A percentile compares a stretch with the other conserved stretches of the same genome.
phyloP scores from a whole-genome alignment of 306 rosid species.

The Fragaria vesca region DNA sequence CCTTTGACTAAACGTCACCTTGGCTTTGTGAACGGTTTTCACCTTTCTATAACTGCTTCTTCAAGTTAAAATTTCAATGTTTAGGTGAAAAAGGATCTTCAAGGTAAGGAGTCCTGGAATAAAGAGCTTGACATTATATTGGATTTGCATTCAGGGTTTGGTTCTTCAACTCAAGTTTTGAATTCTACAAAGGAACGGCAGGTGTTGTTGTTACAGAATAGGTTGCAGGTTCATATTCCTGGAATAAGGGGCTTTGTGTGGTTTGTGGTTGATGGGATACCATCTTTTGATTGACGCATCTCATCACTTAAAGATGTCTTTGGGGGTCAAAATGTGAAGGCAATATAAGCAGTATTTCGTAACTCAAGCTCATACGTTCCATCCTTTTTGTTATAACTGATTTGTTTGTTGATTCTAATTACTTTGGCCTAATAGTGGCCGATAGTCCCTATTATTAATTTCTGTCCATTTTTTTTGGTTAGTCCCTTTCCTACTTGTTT shows the following conservation, averaged over 20 bases:
- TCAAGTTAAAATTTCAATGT: neutral
- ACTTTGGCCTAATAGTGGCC: too few species aligned
- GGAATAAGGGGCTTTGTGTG: neutral
- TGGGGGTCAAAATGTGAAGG: neutral
- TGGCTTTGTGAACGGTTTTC: neutral
- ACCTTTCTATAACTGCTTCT: neutral
- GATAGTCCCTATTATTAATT: too few species aligned
- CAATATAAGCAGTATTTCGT: too few species aligned
- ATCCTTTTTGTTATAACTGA: too few species aligned
- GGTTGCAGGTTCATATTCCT: neutral
- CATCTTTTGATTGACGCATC: neutral
- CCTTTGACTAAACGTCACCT: neutral
- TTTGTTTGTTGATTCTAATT: too few species aligned
- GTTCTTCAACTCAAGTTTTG: neutral
- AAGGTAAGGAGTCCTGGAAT: neutral
- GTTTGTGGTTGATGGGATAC: neutral
- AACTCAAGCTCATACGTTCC: too few species aligned
- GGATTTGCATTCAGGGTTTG: neutral
- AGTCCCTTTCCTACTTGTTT: too few species aligned
- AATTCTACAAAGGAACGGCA: neutral
- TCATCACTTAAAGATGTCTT: neutral
- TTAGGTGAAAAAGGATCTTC: neutral
- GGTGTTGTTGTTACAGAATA: too few species aligned
- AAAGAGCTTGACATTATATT: neutral
- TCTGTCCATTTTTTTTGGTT: too few species aligned